A percentile compares a stretch with the other conserved stretches of the same genome.
Evolutionary conservation across 345 rosid species (phyloP).

Genomic region (Eucalyptus shirleyi): DNA sequence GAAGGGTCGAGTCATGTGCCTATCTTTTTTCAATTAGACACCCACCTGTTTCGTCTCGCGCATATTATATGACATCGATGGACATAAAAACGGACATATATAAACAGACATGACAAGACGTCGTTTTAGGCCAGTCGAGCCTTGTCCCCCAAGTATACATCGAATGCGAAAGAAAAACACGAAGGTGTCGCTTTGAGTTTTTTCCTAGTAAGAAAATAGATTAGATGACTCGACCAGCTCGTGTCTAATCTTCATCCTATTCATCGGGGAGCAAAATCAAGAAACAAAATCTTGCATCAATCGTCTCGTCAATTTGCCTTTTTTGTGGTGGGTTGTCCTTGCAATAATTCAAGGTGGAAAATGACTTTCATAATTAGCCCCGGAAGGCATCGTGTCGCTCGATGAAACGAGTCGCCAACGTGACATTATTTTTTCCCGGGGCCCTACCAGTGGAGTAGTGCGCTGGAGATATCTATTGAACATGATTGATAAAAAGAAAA

Average conservation of each 20-base stretch:
- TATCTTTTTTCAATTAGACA: not conserved
- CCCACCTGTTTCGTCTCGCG: accelerated
- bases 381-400: not conserved
- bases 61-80: not conserved
- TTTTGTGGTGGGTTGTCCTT: not conserved
- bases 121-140: not conserved
- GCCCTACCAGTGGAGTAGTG: not conserved
- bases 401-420: not conserved
- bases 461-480: not conserved
- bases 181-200: not conserved
- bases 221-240: not conserved
- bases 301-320: not conserved
- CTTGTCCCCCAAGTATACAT: not conserved
- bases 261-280: not conserved
- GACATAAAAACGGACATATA: not conserved
- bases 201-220: not conserved
- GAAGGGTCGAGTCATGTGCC: not conserved
- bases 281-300: not conserved
- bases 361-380: not conserved
- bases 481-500: not conserved
- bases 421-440: not conserved
- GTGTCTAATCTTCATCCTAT: not conserved
- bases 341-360: not conserved
- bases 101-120: not conserved
- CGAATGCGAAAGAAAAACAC: not conserved